Percentiles rank a stretch among this genome's conserved stretches.
Conservation (phyloP, 192 early-diverging fungal species). For the Glomus cerebriforme region DNA sequence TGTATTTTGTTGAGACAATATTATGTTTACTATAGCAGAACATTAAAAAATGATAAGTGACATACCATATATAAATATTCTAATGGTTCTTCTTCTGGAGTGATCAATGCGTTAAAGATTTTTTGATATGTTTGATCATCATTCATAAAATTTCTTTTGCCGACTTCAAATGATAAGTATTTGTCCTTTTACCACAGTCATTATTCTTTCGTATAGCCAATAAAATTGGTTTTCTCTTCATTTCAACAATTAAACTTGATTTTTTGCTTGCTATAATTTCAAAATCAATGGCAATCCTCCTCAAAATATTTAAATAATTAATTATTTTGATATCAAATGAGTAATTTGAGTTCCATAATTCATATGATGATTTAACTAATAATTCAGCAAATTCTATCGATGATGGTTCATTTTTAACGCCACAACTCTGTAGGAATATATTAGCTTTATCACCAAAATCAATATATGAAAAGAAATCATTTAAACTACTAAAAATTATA, state of each 20-base stretch:
- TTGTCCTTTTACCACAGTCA: too few species aligned
- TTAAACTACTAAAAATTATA: conserved; percentile 46
- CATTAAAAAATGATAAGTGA: too few species aligned
- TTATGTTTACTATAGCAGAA: too few species aligned
- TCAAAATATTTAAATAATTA: conserved; percentile 67
- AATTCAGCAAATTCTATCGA: conserved; percentile 68
- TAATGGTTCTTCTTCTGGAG: too few species aligned
- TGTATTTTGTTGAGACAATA: too few species aligned
- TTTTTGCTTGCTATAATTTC: conserved; percentile 46
- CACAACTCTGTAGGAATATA: conserved; percentile 78
- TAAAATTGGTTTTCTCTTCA: conserved; percentile 65
- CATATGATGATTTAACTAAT: conserved; percentile 58
- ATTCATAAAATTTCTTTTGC: conserved; percentile 75
- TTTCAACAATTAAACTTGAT: conserved; percentile 52
- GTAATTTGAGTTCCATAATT: conserved; percentile 61
- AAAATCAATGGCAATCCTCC: conserved; percentile 71
- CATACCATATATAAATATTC: too few species aligned
- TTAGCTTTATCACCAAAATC: conserved; percentile 76
- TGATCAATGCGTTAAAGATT: conserved; percentile 74
- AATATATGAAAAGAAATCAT: conserved; percentile 58
- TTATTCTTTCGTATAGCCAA: conserved; percentile 56
- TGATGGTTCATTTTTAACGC: conserved; percentile 79
- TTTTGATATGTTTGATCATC: conserved; percentile 75
- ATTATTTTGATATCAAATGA: conserved; percentile 53
- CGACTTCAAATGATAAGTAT: conserved; percentile 64